Percentiles rank a stretch among this genome's conserved stretches.
These are phyloP conservation scores for Astragalus membranaceus DNA, from an alignment of 306 rosid genomes.

Conservation along the genomic window DNA sequence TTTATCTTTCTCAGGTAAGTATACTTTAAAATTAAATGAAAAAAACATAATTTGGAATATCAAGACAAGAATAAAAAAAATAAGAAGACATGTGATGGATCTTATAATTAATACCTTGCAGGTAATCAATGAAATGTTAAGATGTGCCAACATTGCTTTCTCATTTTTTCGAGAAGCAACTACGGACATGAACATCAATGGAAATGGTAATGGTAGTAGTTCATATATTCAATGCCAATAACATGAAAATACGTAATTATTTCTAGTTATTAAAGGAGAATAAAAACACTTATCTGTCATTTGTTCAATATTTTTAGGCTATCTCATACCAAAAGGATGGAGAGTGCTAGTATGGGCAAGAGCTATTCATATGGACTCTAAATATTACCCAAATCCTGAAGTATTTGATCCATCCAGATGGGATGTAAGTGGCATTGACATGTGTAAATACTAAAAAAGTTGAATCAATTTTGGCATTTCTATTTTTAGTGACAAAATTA, in stretches of 20 bases:
- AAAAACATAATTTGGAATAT: neutral
- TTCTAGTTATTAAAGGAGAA: no score
- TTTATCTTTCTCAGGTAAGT: conserved; percentile 39
- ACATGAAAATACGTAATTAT: neutral
- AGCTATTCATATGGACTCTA: no score
- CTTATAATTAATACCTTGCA: neutral
- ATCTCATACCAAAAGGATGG: no score
- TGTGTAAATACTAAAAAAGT: no score
- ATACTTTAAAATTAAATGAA: neutral
- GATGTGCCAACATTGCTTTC: neutral
- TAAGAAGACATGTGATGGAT: neutral
- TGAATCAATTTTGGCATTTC: no score
- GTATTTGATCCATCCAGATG: no score
- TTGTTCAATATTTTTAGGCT: no score
- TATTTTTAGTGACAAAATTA: no score
- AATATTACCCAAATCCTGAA: no score
- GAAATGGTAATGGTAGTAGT: neutral
- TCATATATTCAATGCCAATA: neutral
- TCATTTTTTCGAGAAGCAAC: neutral
- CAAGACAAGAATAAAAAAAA: neutral
- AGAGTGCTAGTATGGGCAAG: no score
- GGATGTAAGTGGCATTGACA: no score
- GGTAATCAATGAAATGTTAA: neutral
- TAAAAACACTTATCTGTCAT: no score
- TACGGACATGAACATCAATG: neutral